These are phyloP conservation scores for Lipomyces sp. DNA, from an alignment of 805 yeast genomes.

Conservation along the genomic window DNA sequence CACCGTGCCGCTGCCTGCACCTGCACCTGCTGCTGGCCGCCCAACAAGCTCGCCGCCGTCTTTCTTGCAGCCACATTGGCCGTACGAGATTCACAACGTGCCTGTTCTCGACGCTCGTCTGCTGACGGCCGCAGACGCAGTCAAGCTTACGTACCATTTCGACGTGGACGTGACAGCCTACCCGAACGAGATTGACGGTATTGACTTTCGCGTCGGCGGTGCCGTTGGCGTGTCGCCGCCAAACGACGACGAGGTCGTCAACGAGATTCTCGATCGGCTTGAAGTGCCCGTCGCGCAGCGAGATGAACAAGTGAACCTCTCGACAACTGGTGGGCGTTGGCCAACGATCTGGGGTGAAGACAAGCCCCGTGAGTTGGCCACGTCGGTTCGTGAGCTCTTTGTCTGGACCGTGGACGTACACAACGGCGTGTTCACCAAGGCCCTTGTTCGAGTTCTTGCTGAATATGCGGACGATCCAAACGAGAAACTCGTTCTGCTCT, in stretches of 20 bases:
- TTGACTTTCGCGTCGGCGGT: conserved; percentile 34
- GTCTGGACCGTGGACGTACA: conserved; percentile 32
- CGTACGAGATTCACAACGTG: conserved; percentile 28
- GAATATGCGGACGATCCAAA: conserved; percentile 22
- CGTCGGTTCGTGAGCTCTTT: conserved; percentile 29
- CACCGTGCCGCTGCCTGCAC: neutral
- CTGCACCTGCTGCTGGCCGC: neutral
- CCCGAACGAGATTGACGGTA: conserved; percentile 31
- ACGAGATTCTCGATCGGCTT: conserved; percentile 26
- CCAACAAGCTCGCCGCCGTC: conserved; percentile 19
- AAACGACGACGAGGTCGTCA: conserved; percentile 25
- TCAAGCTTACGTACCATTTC: conserved; percentile 33
- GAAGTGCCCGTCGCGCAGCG: conserved; percentile 3
- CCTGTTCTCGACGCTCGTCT: conserved; percentile 30
- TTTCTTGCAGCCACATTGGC: conserved; percentile 31
- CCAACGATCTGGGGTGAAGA: conserved; percentile 35
- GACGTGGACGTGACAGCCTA: conserved; percentile 32
- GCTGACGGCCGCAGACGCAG: conserved; percentile 29
- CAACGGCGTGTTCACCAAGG: conserved; percentile 29
- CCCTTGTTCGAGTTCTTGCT: conserved; percentile 29
- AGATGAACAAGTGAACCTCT: conserved; percentile 18
- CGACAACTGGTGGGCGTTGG: conserved; percentile 33
- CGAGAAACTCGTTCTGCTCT: conserved; percentile 26
- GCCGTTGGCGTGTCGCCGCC: conserved; percentile 34
- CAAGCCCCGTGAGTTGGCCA: conserved; percentile 20